Conservation (phyloP, 2,329 filamentous ascomycete genomes). For the Ascochyta koolunga region DNA sequence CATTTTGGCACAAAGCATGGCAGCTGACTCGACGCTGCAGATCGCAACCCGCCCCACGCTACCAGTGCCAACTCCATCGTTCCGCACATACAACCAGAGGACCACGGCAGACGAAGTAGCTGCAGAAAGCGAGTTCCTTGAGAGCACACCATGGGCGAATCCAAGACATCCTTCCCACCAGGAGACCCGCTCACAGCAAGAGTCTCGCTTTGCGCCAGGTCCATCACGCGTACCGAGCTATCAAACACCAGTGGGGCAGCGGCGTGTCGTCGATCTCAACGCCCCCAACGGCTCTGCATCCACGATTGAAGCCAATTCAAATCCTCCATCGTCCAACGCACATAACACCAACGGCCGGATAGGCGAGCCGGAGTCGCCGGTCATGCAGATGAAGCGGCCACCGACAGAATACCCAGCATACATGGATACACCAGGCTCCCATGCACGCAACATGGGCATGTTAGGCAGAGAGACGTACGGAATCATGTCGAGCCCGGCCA, state of each 20-base stretch:
- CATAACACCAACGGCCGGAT: constrained; percentile 34
- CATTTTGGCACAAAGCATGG: constrained; percentile 15
- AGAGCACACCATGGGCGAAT: constrained; percentile 91
- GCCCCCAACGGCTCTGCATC: constrained; percentile 48
- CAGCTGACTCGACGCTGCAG: constrained; percentile 37
- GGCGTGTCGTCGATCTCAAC: constrained; percentile 42
- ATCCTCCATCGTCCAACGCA: constrained; percentile 45
- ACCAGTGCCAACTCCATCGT: constrained; percentile 37
- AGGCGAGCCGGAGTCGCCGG: constrained; percentile 45
- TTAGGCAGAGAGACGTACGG: constrained; percentile 38
- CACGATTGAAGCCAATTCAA: constrained; percentile 48
- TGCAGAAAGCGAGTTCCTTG: constrained; percentile 84
- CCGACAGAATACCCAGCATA: constrained; percentile 36
- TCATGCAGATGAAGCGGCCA: constrained; percentile 47
- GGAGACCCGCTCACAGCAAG: constrained; percentile 43
- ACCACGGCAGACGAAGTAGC: constrained; percentile 59
- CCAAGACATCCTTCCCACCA: constrained; percentile 64
- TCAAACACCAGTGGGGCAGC: constrained; percentile 46
- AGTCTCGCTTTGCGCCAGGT: constrained; percentile 40
- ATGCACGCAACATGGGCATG: constrained; percentile 31
- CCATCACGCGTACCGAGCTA: constrained; percentile 39
- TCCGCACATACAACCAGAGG: constrained; percentile 43
- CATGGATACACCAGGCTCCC: constrained; percentile 34
- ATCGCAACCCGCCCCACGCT: constrained; percentile 40
- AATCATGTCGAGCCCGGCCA: constrained; percentile 39